These are phyloP conservation scores for Zostera marina DNA, from an alignment of 116 monocot genomes.

Conservation along the genomic window DNA sequence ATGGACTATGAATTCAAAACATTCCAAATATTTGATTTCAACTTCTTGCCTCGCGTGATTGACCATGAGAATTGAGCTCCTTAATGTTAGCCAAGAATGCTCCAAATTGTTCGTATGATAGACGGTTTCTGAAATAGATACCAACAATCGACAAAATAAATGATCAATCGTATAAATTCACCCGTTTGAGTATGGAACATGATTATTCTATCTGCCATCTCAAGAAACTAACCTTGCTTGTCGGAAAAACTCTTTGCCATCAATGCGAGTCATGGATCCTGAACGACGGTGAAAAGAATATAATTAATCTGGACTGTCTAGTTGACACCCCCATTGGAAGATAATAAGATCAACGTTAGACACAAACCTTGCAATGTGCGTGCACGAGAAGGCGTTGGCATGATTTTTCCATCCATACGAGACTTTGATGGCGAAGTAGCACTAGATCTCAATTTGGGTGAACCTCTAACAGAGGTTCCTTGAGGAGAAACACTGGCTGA, in stretches of 20 bases:
- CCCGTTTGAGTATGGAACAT: too few relatives aligned
- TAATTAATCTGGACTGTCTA: not conserved
- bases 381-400: slow-evolving; percentile 54
- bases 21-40: not conserved
- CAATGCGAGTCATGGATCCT: slow-evolving; percentile 52
- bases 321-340: not conserved
- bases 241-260: slow-evolving; percentile 95
- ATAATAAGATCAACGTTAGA: not conserved
- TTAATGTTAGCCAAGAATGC: slow-evolving; percentile 89
- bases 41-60: slow-evolving; percentile 52
- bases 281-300: not conserved
- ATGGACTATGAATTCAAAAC: not conserved
- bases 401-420: slow-evolving; percentile 22
- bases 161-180: not conserved
- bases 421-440: slow-evolving; percentile 56
- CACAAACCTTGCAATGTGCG: slow-evolving; percentile 29
- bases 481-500: slow-evolving; percentile 40
- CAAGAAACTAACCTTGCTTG: slow-evolving; percentile 44
- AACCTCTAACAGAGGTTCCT: slow-evolving; percentile 26
- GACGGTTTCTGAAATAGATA: slow-evolving; percentile 45
- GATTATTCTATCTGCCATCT: too few relatives aligned
- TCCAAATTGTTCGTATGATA: slow-evolving; percentile 89
- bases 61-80: slow-evolving; percentile 82
- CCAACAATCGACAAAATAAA: not conserved
- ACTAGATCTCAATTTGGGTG: slow-evolving; percentile 51